Conservation (phyloP, 78 protist genomes). For the Cavenderia fasciculata region DNA sequence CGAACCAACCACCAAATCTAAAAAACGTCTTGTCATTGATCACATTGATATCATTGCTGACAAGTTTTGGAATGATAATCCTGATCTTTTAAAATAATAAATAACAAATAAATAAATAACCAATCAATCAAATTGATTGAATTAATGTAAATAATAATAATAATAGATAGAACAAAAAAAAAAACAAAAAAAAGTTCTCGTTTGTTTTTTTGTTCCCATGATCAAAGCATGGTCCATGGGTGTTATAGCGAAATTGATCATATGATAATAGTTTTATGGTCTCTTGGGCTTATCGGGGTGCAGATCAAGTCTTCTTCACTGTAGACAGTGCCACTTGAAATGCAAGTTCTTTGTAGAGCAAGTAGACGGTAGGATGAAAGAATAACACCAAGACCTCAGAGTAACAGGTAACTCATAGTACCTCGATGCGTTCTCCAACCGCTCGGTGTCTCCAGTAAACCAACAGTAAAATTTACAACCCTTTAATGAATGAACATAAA, state of each 20-base stretch:
- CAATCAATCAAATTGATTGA: not conserved
- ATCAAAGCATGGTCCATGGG: not conserved
- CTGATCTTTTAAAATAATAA: slow-evolving; percentile 60
- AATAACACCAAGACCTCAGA: not conserved
- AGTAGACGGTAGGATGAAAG: too few relatives aligned
- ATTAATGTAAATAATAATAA: too few relatives aligned
- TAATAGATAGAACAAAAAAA: not conserved
- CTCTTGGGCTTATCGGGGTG: too few relatives aligned
- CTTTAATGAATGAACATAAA: too few relatives aligned
- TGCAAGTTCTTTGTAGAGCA: too few relatives aligned
- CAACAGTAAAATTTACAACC: too few relatives aligned
- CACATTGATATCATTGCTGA: slow-evolving; percentile 81
- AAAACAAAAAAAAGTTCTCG: not conserved
- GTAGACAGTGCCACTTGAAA: too few relatives aligned
- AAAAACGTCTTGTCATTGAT: slow-evolving; percentile 56
- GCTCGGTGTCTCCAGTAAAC: slow-evolving; percentile 12
- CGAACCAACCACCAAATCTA: slow-evolving; percentile 20
- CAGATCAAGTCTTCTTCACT: too few relatives aligned
- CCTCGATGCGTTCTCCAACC: slow-evolving; percentile 7
- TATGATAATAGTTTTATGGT: not conserved
- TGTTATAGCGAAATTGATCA: not conserved
- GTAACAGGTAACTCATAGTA: slow-evolving; percentile 28
- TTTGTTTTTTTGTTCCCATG: not conserved
- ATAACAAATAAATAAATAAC: not conserved
- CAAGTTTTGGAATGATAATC: slow-evolving; percentile 79